These are phyloP conservation scores for Termitomyces sp. DNA, from an alignment of 768 basidiomycete species.

Conservation along the genomic window DNA sequence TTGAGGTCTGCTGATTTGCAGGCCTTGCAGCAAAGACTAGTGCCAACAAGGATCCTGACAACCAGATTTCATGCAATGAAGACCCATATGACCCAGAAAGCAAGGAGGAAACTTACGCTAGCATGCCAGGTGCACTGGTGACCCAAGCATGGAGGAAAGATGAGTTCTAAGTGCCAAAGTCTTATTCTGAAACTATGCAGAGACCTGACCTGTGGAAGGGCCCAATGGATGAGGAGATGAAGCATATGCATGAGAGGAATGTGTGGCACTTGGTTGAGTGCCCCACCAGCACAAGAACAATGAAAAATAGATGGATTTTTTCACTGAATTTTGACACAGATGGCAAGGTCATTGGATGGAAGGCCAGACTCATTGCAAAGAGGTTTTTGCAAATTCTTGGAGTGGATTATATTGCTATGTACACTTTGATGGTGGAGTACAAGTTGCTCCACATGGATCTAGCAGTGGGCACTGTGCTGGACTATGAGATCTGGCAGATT, in stretches of 20 bases:
- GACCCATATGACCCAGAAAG: neutral
- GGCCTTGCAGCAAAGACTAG: no score
- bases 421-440: neutral
- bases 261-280: slow-evolving; percentile 3
- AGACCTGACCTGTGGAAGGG: neutral
- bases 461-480: neutral
- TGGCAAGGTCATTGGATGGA: neutral
- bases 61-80: no score
- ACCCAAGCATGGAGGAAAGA: neutral
- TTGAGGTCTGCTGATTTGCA: no score
- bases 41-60: no score
- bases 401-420: neutral
- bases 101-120: neutral
- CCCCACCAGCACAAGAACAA: neutral
- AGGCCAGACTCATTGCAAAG: neutral
- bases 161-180: neutral
- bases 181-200: neutral
- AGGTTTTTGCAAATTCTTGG: neutral
- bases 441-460: neutral
- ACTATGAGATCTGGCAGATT: neutral
- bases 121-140: neutral
- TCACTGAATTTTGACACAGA: neutral
- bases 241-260: neutral
- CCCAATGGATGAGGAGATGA: neutral
- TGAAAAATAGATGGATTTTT: neutral